A percentile compares a stretch with the other conserved stretches of the same genome.
Conservation (phyloP, 805 yeast genomes). For the Ogataea ramenticola region DNA sequence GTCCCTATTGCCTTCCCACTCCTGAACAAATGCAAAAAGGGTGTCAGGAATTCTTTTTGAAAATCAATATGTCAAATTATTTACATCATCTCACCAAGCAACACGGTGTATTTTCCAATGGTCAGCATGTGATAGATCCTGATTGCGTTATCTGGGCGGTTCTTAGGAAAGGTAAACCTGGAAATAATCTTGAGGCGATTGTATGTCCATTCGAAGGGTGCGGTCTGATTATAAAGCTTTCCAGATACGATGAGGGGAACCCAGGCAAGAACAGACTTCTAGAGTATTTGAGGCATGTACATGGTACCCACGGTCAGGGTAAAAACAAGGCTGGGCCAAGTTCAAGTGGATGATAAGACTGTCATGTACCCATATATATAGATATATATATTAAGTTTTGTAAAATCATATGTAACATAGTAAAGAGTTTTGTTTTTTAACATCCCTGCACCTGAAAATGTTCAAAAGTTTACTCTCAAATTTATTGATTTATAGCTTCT, state of each 20-base stretch:
- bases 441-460: no score
- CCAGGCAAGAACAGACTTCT: conserved; percentile 17
- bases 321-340: neutral
- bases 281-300: conserved; percentile 22
- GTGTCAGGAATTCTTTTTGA: conserved; percentile 15
- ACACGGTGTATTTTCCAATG: conserved; percentile 26
- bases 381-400: no score
- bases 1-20: conserved; percentile 21
- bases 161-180: neutral
- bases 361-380: no score
- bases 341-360: no score
- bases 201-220: conserved; percentile 18
- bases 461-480: no score
- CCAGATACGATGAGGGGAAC: conserved; percentile 11
- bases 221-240: conserved; percentile 13
- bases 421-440: no score
- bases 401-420: no score
- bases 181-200: conserved; percentile 9
- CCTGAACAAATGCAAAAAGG: conserved; percentile 10
- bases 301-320: neutral
- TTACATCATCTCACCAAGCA: conserved; percentile 25
- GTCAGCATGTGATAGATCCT: conserved; percentile 19
- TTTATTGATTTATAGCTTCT: no score
- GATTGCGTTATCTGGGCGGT: conserved; percentile 15
- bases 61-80: conserved; percentile 23